Evolutionary conservation across 164 flowering plant genomes (phyloP).

Genomic region (Magnolia kwangsiensis): DNA sequence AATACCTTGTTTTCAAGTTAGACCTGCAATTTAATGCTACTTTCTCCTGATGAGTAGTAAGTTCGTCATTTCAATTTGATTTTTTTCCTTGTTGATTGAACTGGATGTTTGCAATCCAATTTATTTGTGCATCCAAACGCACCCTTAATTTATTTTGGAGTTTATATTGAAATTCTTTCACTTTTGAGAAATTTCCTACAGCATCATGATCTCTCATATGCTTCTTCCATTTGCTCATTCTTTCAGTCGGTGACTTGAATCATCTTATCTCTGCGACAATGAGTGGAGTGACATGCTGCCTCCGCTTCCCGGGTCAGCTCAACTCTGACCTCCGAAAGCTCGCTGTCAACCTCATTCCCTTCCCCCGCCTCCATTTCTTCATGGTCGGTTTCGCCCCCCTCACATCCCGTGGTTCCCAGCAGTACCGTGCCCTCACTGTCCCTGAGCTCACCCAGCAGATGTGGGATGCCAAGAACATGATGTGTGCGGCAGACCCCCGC

Average conservation of each 20-base stretch:
- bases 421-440: constrained; percentile 12
- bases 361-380: constrained; percentile 21
- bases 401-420: constrained; percentile 19
- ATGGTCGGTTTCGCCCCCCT: constrained; percentile 22
- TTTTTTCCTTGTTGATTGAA: no score
- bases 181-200: no score
- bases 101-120: no score
- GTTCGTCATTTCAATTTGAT: no score
- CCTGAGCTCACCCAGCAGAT: constrained; percentile 25
- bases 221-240: background rate
- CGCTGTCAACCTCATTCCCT: constrained; percentile 21
- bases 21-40: no score
- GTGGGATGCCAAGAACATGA: constrained; percentile 29
- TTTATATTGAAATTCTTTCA: no score
- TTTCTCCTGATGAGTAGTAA: no score
- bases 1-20: no score
- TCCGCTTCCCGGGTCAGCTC: constrained; percentile 18
- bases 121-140: no score
- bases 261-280: constrained; percentile 21
- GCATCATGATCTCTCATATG: background rate
- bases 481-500: constrained; percentile 26
- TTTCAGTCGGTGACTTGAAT: constrained; percentile 19
- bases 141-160: no score
- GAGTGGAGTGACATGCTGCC: constrained; percentile 23
- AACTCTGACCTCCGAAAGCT: constrained; percentile 22